Conservation (phyloP, 805 yeast genomes). For the Nakazawaea molendinolei region DNA sequence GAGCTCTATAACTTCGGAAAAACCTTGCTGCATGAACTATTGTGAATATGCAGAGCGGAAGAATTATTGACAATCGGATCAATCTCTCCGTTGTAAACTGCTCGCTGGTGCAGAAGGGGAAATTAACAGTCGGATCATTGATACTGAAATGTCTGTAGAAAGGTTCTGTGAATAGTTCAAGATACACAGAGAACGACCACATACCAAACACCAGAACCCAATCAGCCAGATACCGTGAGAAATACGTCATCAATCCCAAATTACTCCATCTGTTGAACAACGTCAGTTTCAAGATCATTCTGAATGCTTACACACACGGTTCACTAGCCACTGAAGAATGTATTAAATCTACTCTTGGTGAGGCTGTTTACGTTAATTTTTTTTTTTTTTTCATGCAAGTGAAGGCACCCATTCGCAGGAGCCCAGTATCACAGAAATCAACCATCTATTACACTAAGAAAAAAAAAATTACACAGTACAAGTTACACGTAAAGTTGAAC, state of each 20-base stretch:
- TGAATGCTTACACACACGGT: background rate
- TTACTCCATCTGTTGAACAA: background rate
- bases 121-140: conserved; percentile 35
- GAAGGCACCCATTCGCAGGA: no score
- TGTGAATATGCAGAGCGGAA: conserved; percentile 27
- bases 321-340: no score
- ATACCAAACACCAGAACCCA: conserved; percentile 4
- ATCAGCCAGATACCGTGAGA: conserved; percentile 2
- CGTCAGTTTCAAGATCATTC: background rate
- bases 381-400: background rate
- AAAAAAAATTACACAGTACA: background rate
- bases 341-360: no score
- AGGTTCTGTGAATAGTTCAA: conserved; percentile 22
- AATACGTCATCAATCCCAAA: background rate
- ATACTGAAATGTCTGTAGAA: conserved; percentile 39
- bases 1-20: conserved; percentile 26
- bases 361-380: background rate
- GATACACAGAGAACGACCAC: background rate
- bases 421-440: no score
- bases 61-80: conserved; percentile 28
- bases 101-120: conserved; percentile 40
- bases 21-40: conserved; percentile 20
- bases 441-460: background rate
- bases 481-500: background rate
- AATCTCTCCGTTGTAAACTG: conserved; percentile 23